Conservation (phyloP, 2,329 filamentous ascomycete genomes). For the Hypoxylon sp. region DNA sequence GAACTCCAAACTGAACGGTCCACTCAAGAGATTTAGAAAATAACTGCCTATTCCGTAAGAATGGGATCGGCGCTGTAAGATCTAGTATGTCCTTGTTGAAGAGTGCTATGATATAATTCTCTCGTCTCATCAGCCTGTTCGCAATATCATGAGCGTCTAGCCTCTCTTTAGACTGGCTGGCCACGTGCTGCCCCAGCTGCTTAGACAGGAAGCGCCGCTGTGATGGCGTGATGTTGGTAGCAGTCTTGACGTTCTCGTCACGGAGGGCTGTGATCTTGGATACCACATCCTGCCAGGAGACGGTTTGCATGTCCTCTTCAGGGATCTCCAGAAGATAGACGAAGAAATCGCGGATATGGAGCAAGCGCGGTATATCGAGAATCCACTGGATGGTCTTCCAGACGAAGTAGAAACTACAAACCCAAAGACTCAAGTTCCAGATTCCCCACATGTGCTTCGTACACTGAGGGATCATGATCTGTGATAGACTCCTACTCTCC, state of each 20-base stretch:
- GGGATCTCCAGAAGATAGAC: conserved; percentile 84
- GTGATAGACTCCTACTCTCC: conserved; percentile 68
- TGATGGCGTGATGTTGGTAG: conserved; percentile 64
- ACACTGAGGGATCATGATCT: conserved; percentile 77
- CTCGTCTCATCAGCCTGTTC: conserved; percentile 94
- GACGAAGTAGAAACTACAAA: conserved; percentile 88
- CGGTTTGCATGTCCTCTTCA: conserved; percentile 87
- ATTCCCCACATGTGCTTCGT: conserved; percentile 79
- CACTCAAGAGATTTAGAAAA: conserved; percentile 93
- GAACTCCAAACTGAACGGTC: conserved; percentile 89
- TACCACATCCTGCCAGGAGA: conserved; percentile 94
- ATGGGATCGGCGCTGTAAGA: conserved; percentile 86
- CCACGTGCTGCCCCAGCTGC: conserved; percentile 73
- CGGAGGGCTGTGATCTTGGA: conserved; percentile 85
- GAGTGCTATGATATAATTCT: conserved; percentile 96
- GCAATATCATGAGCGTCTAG: conserved; percentile 98
- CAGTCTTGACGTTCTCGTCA: conserved; percentile 87
- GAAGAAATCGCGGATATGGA: conserved; percentile 88
- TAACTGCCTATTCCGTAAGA: conserved; percentile 81
- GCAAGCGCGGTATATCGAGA: conserved; percentile 78
- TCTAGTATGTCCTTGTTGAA: conserved; percentile 98
- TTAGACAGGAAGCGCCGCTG: conserved; percentile 62
- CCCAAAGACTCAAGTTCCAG: conserved; percentile 84
- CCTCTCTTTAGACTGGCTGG: conserved; percentile 90
- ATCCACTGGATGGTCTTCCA: conserved; percentile 82